Conservation (phyloP, 2,329 filamentous ascomycete genomes). For the Daldinia sp. region DNA sequence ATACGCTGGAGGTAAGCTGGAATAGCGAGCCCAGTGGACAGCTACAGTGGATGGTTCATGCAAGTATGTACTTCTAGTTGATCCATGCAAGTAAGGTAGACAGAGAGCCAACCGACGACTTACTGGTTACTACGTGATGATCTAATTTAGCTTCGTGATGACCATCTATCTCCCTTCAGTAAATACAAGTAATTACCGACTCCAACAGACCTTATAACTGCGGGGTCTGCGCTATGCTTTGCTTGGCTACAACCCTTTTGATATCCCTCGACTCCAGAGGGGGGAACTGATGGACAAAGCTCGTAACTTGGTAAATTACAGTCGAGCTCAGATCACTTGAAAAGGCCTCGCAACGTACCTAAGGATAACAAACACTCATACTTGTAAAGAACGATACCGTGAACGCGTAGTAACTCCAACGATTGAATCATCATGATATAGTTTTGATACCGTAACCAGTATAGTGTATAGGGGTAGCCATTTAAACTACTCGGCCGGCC, state of each 20-base stretch:
- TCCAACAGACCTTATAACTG: neutral
- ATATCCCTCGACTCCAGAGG: neutral
- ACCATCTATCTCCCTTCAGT: neutral
- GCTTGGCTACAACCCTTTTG: neutral
- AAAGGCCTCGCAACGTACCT: neutral
- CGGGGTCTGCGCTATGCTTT: neutral
- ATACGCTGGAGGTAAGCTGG: neutral
- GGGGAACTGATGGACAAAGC: neutral
- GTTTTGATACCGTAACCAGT: slow-evolving; percentile 1
- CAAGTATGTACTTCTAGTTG: neutral
- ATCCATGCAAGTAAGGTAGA: neutral
- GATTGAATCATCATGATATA: neutral
- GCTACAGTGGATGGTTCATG: neutral
- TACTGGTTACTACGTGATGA: neutral
- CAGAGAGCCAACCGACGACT: neutral
- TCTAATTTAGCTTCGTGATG: neutral
- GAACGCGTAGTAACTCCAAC: neutral
- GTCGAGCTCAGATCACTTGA: neutral
- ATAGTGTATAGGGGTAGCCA: neutral
- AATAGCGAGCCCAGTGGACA: neutral
- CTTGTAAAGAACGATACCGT: neutral
- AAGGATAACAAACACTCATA: neutral
- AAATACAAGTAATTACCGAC: neutral
- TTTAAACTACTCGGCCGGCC: neutral
- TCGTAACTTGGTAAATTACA: neutral